Conservation (phyloP, 192 early-diverging fungal genomes). For the Coemansia sp. region DNA sequence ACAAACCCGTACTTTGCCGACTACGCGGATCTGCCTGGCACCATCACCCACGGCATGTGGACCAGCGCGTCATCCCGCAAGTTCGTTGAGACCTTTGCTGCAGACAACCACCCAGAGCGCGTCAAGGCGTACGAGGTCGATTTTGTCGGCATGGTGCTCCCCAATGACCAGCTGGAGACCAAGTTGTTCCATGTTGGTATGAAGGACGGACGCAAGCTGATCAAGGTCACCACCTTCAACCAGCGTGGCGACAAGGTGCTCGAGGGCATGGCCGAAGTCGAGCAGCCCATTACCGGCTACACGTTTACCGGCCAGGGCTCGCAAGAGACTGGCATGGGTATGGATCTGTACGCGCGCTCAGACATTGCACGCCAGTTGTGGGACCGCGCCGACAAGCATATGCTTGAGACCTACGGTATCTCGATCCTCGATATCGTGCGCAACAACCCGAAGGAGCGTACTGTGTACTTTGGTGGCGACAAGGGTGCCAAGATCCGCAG, state of each 20-base stretch:
- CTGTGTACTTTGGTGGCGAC: constrained; percentile 59
- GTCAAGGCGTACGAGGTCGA: constrained; percentile 82
- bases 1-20: constrained; percentile 94
- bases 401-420: constrained; percentile 76
- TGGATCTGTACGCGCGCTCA: constrained; percentile 85
- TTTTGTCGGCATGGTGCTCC: constrained; percentile 93
- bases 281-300: constrained; percentile 87
- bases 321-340: constrained; percentile 94
- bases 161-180: constrained; percentile 84
- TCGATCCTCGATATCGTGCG: constrained; percentile 50
- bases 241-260: constrained; percentile 77
- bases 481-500: constrained; percentile 40
- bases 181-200: constrained; percentile 92
- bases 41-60: constrained; percentile 99
- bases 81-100: constrained; percentile 94
- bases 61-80: constrained; percentile 90
- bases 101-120: constrained; percentile 87
- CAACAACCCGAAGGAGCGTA: constrained; percentile 55
- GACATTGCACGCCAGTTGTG: constrained; percentile 83
- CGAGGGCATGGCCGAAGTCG: constrained; percentile 88
- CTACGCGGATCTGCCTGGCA: constrained; percentile 83
- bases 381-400: constrained; percentile 88
- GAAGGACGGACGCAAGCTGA: constrained; percentile 94
- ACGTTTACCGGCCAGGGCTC: constrained; percentile 97
- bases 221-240: constrained; percentile 87